Evolutionary conservation across 495 filamentous ascomycete genomes (phyloP), one percentile per base, ranked within the genome.

Genomic region (Tuber indicum): DNA sequence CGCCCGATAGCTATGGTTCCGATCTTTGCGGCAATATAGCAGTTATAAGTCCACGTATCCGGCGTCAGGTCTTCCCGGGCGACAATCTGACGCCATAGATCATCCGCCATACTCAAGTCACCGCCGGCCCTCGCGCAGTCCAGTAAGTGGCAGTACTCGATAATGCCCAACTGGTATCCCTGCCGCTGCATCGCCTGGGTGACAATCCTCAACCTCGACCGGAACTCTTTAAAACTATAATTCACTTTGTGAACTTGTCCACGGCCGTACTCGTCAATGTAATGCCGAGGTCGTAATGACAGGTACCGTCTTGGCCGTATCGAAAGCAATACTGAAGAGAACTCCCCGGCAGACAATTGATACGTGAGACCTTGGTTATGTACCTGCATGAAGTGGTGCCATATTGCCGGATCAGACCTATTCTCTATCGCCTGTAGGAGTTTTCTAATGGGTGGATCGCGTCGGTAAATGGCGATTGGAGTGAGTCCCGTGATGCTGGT

Each of bases 111-210:
- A 1, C 77, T 52, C 0, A 72, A 81, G 82, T 90, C 84, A 10
- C 87, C 87, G 43, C 87, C 85, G 7, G 87, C 86, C 16, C 85
- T 82, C 21, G 89, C 88, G 81, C 87, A 88, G 72, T 87, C 85
- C 39, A 92, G 85, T 21, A 91, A 84, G 74, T 89, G 87, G 1
- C 84, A 87, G 80, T 89, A 91, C 75, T 91, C 90, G 0, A 82
- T 82, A 39, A 88, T 36, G 21, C 76, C 52, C 9, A 83, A 72
- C 1, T 39, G 71, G 58, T 83, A 49, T 2, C 81, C 81, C 47
- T 62, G 75, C 42, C 49, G 52, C 42, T 76, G 78, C 78, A 83
- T 83, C 52, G 19, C 71, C 62, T 71, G 62, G 14, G 78, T 52
- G 4, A 83, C 66, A 16, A 58, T 9, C n/a, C 73, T 66, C 36